phyloP scores from a whole-genome alignment of 108 stramenopile genomes.

The Skeletonema tropicum region DNA sequence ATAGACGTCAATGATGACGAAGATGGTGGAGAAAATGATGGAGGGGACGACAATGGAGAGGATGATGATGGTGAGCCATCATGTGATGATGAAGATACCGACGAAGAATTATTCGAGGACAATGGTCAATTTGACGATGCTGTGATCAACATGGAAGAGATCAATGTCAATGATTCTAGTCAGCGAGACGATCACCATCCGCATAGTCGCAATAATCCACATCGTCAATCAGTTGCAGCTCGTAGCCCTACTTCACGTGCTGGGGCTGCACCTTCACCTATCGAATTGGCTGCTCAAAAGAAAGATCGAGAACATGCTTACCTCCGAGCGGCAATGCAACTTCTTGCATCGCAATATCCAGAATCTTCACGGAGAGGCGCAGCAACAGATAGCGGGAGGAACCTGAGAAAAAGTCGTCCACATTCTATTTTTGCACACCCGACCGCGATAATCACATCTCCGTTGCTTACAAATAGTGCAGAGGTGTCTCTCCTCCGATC shows the following conservation, averaged over 20 bases:
- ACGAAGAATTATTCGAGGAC: slow-evolving; percentile 15
- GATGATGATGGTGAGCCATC: slow-evolving; percentile 36
- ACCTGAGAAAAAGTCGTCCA: slow-evolving; percentile 4
- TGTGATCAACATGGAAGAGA: slow-evolving; percentile 45
- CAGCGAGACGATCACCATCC: slow-evolving; percentile 7
- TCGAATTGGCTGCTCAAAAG: slow-evolving; percentile 12
- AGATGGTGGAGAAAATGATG: slow-evolving; percentile 20
- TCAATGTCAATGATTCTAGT: slow-evolving; percentile 9
- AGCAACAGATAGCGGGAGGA: neutral
- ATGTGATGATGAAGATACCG: slow-evolving; percentile 34
- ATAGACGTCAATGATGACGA: slow-evolving; percentile 24
- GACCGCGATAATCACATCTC: slow-evolving; percentile 14
- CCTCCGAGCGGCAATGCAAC: slow-evolving; percentile 63
- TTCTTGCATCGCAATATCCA: slow-evolving; percentile 60
- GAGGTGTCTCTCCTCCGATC: slow-evolving; percentile 62
- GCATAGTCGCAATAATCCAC: slow-evolving; percentile 31
- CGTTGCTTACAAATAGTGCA: slow-evolving; percentile 42
- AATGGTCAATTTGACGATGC: slow-evolving; percentile 47
- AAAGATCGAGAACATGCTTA: slow-evolving; percentile 57
- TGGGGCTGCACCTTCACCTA: slow-evolving; percentile 5
- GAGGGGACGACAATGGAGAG: slow-evolving; percentile 1
- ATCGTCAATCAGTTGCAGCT: slow-evolving; percentile 20
- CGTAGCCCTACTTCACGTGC: slow-evolving; percentile 7
- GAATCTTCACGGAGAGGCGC: slow-evolving; percentile 3
- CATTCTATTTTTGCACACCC: slow-evolving; percentile 22